Percentiles rank a stretch among this genome's conserved stretches.
Evolutionary conservation across 1,284 basidiomycete species (phyloP).

Genomic region (Phellinidium pouzarii): DNA sequence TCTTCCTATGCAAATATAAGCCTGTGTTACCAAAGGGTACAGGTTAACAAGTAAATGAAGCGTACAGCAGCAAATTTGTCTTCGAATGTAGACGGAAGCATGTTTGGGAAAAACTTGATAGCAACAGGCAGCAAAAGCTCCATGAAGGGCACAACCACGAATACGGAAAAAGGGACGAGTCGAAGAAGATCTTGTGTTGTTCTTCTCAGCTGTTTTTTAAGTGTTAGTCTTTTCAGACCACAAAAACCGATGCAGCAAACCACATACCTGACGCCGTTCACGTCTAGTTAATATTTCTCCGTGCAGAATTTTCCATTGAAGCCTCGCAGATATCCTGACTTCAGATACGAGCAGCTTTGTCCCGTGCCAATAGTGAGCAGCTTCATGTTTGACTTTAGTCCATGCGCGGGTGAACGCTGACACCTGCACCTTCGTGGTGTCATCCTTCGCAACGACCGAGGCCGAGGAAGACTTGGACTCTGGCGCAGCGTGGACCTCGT

Average conservation of each 20-base stretch:
- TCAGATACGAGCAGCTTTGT: conserved; percentile 93
- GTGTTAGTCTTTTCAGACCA: background rate
- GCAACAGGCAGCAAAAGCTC: conserved; percentile 96
- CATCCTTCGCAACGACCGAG: conserved; percentile 32
- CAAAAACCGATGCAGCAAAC: background rate
- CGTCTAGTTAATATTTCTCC: conserved; percentile 89
- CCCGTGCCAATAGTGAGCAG: conserved; percentile 95
- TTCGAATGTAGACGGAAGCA: conserved; percentile 98
- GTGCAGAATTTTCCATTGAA: conserved; percentile 89
- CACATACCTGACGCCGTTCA: conserved; percentile 83
- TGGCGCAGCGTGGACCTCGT: conserved; percentile 20
- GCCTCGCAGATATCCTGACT: conserved; percentile 81
- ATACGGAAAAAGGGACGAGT: conserved; percentile 92
- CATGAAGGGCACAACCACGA: conserved; percentile 97
- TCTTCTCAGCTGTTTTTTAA: conserved; percentile 66
- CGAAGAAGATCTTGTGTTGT: conserved; percentile 92
- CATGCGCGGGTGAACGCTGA: conserved; percentile 63
- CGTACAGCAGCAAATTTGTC: conserved; percentile 89
- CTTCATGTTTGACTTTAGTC: conserved; percentile 95
- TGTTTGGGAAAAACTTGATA: conserved; percentile 96
- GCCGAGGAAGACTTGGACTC: conserved; percentile 38
- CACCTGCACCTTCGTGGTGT: conserved; percentile 36
- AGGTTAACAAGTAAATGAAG: conserved; percentile 15
- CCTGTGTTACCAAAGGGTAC: background rate
- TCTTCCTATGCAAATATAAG: conserved; percentile 63